Percentiles rank a stretch among this genome's conserved stretches.
phyloP scores from a whole-genome alignment of 2,329 filamentous ascomycete species.

The Rutstroemia sp. region DNA sequence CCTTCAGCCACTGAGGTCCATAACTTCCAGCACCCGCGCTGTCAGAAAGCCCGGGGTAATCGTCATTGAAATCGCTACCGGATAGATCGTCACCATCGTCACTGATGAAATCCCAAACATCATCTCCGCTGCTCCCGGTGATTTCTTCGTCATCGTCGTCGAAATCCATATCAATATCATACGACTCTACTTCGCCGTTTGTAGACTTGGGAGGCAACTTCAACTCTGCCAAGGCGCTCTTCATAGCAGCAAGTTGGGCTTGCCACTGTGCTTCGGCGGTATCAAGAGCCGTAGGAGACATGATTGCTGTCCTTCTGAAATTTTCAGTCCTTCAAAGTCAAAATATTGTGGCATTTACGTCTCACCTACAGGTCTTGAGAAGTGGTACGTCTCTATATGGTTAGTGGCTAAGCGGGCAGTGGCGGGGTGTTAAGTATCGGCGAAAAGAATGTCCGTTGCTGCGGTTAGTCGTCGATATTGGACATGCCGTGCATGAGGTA shows the following conservation, averaged over 20 bases:
- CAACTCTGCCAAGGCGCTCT: constrained; percentile 70
- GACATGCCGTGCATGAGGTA: neutral
- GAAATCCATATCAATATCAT: constrained; percentile 51
- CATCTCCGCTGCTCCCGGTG: constrained; percentile 59
- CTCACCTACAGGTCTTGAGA: neutral
- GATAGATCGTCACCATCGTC: constrained; percentile 60
- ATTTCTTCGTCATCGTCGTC: constrained; percentile 53
- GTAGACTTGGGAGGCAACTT: constrained; percentile 37
- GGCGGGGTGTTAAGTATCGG: neutral
- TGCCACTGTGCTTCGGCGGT: constrained; percentile 64
- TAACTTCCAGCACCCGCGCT: constrained; percentile 33
- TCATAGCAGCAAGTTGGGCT: constrained; percentile 78
- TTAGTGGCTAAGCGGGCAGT: neutral
- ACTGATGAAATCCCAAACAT: constrained; percentile 90
- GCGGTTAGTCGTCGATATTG: neutral
- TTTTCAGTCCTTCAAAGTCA: neutral
- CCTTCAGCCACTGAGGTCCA: constrained; percentile 61
- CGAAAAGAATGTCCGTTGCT: constrained; percentile 1
- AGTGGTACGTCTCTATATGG: neutral
- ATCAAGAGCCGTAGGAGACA: constrained; percentile 4
- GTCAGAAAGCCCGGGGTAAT: constrained; percentile 25
- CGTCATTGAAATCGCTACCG: constrained; percentile 57
- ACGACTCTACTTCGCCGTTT: constrained; percentile 39
- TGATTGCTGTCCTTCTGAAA: neutral
- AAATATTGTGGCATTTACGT: neutral